phyloP scores from a whole-genome alignment of 495 filamentous ascomycete genomes.

The Cladorrhinum samala region DNA sequence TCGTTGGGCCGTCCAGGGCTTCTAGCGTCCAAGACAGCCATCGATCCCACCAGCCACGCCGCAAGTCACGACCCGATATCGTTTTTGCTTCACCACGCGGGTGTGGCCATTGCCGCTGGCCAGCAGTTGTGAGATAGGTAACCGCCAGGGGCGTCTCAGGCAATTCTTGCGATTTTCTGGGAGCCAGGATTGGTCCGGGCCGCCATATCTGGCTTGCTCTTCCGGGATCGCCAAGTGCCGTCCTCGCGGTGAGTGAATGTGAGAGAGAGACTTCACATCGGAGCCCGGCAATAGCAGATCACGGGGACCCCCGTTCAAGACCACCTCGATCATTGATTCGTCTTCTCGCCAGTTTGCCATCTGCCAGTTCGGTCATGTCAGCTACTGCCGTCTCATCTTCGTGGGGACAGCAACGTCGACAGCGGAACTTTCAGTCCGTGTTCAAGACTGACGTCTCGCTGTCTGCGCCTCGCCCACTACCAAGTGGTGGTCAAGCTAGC shows the following conservation, averaged over 20 bases:
- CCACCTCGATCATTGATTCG: too few species aligned
- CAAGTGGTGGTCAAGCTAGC: slow-evolving; percentile 3
- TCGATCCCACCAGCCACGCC: too few species aligned
- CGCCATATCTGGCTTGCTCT: background rate
- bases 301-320: background rate
- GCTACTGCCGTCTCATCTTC: slow-evolving; percentile 25
- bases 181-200: too few species aligned
- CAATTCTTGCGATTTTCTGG: background rate
- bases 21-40: too few species aligned
- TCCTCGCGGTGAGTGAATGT: background rate
- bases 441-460: slow-evolving; percentile 41
- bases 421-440: slow-evolving; percentile 44
- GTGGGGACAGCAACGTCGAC: slow-evolving; percentile 36
- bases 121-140: too few species aligned
- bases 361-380: slow-evolving; percentile 13
- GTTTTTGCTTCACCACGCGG: too few species aligned
- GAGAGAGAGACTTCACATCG: background rate
- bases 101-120: too few species aligned
- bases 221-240: background rate
- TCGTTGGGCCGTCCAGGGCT: too few species aligned
- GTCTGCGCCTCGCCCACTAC: slow-evolving; percentile 38
- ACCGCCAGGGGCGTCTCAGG: background rate
- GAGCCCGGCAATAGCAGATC: background rate
- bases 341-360: too few species aligned
- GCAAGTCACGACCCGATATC: too few species aligned